Evolutionary conservation across 768 basidiomycete species (phyloP).

Genomic region (Russula vinacea): DNA sequence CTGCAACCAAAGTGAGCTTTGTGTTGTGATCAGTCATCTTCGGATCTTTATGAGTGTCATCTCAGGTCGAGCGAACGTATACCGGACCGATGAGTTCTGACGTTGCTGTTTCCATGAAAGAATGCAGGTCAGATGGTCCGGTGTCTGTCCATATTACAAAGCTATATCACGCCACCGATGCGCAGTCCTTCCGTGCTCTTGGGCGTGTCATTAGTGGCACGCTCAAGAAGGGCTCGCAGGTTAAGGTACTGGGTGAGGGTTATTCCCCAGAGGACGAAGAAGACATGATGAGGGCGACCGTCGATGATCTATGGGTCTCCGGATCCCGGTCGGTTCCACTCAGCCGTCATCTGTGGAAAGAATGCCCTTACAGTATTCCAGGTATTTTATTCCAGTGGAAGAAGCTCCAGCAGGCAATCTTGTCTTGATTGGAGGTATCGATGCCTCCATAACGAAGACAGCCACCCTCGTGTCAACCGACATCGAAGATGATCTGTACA

Average conservation of each 20-base stretch:
- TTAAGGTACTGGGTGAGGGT: constrained; percentile 97
- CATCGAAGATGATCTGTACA: constrained; percentile 83
- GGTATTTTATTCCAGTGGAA: constrained; percentile 87
- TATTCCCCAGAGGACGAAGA: constrained; percentile 99
- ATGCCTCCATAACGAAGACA: constrained; percentile 91
- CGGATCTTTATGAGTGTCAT: constrained; percentile 14
- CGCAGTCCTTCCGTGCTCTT: constrained; percentile 94
- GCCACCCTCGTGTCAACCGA: constrained; percentile 78
- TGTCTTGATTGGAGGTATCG: constrained; percentile 88
- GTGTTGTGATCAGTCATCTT: not conserved
- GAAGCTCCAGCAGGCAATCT: constrained; percentile 90
- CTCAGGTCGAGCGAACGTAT: constrained; percentile 78
- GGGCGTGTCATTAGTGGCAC: constrained; percentile 94
- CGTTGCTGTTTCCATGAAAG: constrained; percentile 72
- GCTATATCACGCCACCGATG: constrained; percentile 94
- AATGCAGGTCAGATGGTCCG: constrained; percentile 80
- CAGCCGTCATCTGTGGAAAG: not conserved
- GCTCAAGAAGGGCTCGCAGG: constrained; percentile 69
- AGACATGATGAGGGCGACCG: constrained; percentile 83
- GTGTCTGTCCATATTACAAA: constrained; percentile 93
- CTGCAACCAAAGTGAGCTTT: constrained; percentile 53
- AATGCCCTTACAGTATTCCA: constrained; percentile 35
- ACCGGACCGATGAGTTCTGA: constrained; percentile 84
- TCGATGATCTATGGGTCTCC: constrained; percentile 88
- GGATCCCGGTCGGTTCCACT: constrained; percentile 68